These are phyloP conservation scores for Leishmania major DNA, from an alignment of 208 protist genomes.

Conservation along the genomic window DNA sequence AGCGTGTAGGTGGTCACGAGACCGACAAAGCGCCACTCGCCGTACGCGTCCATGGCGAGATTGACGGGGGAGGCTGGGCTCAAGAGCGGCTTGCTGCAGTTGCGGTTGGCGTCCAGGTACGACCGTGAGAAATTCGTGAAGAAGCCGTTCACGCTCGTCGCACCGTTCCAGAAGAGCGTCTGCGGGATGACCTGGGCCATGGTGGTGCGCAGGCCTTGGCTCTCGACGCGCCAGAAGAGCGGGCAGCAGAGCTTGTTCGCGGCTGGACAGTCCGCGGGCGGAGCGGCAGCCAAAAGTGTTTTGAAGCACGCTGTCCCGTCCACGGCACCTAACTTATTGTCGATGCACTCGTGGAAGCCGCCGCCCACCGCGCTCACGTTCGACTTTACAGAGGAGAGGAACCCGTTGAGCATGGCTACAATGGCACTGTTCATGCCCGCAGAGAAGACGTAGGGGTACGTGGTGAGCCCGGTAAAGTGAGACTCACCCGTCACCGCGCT, in stretches of 20 bases:
- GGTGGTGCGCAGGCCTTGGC: conserved; percentile 8
- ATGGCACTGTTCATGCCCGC: conserved; percentile 15
- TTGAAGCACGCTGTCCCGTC: conserved; percentile 25
- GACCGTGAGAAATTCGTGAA: conserved; percentile 28
- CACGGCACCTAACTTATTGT: not conserved
- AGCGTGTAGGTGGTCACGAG: conserved; percentile 21
- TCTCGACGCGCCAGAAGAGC: conserved; percentile 23
- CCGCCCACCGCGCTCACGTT: conserved; percentile 11
- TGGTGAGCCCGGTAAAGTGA: conserved; percentile 9
- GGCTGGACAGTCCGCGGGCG: conserved; percentile 23
- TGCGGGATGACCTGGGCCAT: conserved; percentile 16
- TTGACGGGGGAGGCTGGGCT: conserved; percentile 1
- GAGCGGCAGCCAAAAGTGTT: conserved; percentile 16
- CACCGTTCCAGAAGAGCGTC: conserved; percentile 39
- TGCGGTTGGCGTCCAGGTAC: conserved; percentile 20
- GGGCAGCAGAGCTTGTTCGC: conserved; percentile 32
- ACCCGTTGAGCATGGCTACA: conserved; percentile 9
- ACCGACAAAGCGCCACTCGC: conserved; percentile 36
- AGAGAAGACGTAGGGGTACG: conserved; percentile 28
- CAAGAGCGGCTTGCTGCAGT: conserved; percentile 28
- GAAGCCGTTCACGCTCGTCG: conserved; percentile 29
- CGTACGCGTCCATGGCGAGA: conserved; percentile 27
- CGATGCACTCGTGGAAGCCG: conserved; percentile 19
- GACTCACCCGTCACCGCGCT: conserved; percentile 10
- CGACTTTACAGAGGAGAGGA: not conserved